These are phyloP conservation scores for Pseudogymnoascus sp. DNA, from an alignment of 2,329 filamentous ascomycete species.

Conservation along the genomic window DNA sequence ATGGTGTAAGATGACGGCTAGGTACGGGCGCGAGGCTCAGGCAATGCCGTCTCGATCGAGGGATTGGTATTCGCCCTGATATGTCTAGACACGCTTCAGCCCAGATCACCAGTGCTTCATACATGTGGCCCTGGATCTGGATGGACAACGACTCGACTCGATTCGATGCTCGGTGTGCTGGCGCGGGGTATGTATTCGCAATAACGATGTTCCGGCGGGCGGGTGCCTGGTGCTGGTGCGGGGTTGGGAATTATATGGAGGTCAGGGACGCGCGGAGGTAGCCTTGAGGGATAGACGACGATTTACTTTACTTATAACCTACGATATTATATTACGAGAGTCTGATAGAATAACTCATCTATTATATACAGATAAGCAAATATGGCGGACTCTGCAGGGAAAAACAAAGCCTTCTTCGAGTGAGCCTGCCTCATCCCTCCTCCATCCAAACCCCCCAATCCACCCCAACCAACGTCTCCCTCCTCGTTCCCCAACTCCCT, in stretches of 20 bases:
- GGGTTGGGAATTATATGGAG: neutral
- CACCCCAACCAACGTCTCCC: neutral
- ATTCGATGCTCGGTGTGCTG: neutral
- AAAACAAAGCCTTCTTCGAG: constrained; percentile 33
- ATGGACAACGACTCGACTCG: neutral
- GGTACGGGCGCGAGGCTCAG: neutral
- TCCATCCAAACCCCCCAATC: neutral
- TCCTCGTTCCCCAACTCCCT: neutral
- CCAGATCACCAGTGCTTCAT: neutral
- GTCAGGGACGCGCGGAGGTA: neutral
- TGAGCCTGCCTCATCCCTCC: constrained; percentile 20
- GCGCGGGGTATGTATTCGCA: neutral
- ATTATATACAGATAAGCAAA: neutral
- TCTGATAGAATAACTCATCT: neutral
- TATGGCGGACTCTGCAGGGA: constrained; percentile 27
- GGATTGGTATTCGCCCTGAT: neutral
- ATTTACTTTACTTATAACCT: neutral
- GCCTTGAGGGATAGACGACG: neutral
- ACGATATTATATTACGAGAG: neutral
- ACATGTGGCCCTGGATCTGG: neutral
- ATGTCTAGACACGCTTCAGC: neutral
- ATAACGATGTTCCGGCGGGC: neutral
- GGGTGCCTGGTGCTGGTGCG: neutral
- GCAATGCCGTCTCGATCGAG: neutral
- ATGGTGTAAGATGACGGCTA: neutral